Percentiles rank a stretch among this genome's conserved stretches.
These are phyloP conservation scores for Alloascoidea hylecoeti DNA, from an alignment of 805 yeast species.

Conservation along the genomic window DNA sequence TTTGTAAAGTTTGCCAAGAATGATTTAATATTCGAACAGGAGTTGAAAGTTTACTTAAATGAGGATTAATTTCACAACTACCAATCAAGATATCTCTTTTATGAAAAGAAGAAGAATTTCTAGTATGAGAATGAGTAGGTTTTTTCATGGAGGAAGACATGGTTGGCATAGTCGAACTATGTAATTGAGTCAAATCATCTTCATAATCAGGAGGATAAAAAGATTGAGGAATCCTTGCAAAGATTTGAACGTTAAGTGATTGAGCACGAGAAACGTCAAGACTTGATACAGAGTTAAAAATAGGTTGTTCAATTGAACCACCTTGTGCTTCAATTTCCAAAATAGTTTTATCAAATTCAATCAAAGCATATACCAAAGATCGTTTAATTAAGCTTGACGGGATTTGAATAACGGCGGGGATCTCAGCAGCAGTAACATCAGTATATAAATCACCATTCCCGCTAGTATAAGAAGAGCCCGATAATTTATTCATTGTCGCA, in stretches of 20 bases:
- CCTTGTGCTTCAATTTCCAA: conserved; percentile 77
- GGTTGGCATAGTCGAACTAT: not conserved
- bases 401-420: conserved; percentile 41
- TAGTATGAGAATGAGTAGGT: conserved; percentile 7
- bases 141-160: not conserved
- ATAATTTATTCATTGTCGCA: conserved; percentile 47
- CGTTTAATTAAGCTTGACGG: conserved; percentile 42
- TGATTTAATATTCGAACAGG: conserved; percentile 51
- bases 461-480: conserved; percentile 12
- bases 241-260: conserved; percentile 63
- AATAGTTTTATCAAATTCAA: conserved; percentile 92
- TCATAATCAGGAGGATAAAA: conserved; percentile 2
- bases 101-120: conserved; percentile 21
- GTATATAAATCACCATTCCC: conserved; percentile 13
- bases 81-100: conserved; percentile 67
- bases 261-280: conserved; percentile 68
- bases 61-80: conserved; percentile 47
- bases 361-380: conserved; percentile 68
- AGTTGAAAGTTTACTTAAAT: conserved; percentile 15
- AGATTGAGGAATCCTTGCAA: conserved; percentile 53
- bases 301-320: conserved; percentile 66
- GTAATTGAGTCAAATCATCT: too few species aligned
- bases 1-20: conserved; percentile 28
- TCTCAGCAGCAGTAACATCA: conserved; percentile 9
- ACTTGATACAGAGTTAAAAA: conserved; percentile 83